Base-by-base conservation (phyloP, 2,329 filamentous ascomycete species). In the Escovopsis sp. region DNA sequence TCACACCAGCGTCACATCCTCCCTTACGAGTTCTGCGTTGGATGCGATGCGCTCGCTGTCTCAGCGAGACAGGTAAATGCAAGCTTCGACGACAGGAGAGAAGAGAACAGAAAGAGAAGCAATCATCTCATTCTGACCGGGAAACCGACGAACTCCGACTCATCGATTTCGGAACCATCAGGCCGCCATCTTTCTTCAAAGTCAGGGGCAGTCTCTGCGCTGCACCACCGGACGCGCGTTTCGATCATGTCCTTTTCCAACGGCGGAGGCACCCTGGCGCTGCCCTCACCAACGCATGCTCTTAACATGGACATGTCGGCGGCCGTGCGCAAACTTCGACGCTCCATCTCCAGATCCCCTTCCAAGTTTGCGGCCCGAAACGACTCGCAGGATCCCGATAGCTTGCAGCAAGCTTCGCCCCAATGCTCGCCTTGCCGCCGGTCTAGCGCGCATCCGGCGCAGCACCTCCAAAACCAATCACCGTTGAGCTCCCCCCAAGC, bases 321-420 rank as follows among this genome's bases (percentile, higher is more conserved):
- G 34, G 79, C 82, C 39, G 81, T 94, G 43, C 74, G 84, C 51
- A 82, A 85, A 49, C 66, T 94, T 39, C 73, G 87, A 44, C 81
- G 85, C 47, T 94, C 88, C 18, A 68, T 94, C 43, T 94, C 87
- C 38, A 74, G 86, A 48, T 94, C 88, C n/a, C 88, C 88, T 10
- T 94, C 88, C 23, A 93, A 90, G 56, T 88, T 90, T 38, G 62
- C 92, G 26, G 54, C 57, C 34, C 64, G 66, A 42, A 55, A 61
- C 31, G 56, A 56, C 31, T 69, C 68, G 1, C 61, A 66, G 41
- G 58, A 54, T 38, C 62, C 65, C 12, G 59, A 68, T 25, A 51
- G 53, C 42, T 71, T 74, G 37, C 60, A 63, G 31, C 54, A 53
- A 35, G 47, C 50, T 17, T 59, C 57, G 31, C 68, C 66, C 42